Conservation (phyloP, 352 stramenopile species). For the Blastocystis sp. region DNA sequence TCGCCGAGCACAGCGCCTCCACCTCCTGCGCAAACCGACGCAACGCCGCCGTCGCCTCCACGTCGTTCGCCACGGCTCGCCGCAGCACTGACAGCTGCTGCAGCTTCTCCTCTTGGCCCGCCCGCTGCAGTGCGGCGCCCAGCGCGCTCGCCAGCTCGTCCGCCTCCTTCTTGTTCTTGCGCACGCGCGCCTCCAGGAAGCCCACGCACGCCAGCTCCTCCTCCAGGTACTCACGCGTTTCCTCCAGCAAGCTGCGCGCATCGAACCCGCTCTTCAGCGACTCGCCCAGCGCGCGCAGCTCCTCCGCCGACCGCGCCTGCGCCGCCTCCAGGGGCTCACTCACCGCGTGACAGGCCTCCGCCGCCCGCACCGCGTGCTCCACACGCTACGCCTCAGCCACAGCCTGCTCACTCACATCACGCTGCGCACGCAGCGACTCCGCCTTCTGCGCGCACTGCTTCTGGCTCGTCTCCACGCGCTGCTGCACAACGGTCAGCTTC, state of each 20-base stretch:
- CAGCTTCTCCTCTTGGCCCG: not conserved
- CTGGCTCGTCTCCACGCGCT: not conserved
- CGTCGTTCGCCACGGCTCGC: conserved; percentile 25
- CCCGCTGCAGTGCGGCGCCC: not conserved
- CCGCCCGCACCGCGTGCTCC: not conserved
- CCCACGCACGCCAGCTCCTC: conserved; percentile 31
- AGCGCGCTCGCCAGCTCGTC: not conserved
- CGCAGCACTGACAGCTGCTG: conserved; percentile 9
- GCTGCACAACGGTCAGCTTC: not conserved
- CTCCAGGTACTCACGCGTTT: conserved; percentile 16
- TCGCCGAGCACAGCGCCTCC: not conserved
- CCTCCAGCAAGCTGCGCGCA: not conserved
- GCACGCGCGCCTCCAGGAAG: conserved; percentile 10
- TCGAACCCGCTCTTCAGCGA: not conserved
- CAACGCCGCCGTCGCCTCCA: conserved; percentile 17
- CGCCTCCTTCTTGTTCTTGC: not conserved
- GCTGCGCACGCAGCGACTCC: not conserved
- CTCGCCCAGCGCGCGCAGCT: conserved; percentile 2
- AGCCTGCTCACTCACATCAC: not conserved
- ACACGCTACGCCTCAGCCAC: not conserved
- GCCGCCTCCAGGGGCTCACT: not conserved
- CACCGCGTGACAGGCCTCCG: not conserved
- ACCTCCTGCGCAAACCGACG: conserved; percentile 31
- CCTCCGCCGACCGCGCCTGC: not conserved
- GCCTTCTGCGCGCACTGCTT: not conserved